Base-by-base conservation (phyloP, 164 flowering plant genomes). In the Euptelea pleiosperma region DNA sequence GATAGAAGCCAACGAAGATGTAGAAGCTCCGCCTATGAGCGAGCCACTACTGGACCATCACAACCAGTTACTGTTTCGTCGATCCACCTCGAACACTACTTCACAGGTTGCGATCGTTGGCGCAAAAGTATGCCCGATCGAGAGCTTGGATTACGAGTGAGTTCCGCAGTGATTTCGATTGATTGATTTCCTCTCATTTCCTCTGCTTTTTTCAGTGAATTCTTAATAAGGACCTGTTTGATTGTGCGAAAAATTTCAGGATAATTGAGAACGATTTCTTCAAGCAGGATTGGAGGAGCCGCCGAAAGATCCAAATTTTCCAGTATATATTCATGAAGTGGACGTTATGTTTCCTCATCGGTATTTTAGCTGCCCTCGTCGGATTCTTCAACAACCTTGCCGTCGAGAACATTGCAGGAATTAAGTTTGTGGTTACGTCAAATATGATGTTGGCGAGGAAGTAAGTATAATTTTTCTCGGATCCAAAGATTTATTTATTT, bases 81-180 rank as follows among this genome's bases (percentile, higher is more conserved):
- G 82, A 65, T 72, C 81, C 8, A 19, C 50, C 15, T 34, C 52
- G 6, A 86, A 86, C 61, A 64, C 61, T 36, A 76, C 95, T 6
- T 91, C 97, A 37, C 97, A 87, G 57, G 79, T 84, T 10, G 97
- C 95, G 37, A 70, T 90, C 39, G 85, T 90, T 37, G 97, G 97
- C 39, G 66, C 89, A 54, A 71, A 74, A 51, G 61, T 81, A 61
- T 85, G 80, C 72, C 97, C 89, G 12, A 87, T 90, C 61, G 95
- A 90, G 58, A 85, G 91, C 78, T 82, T 91, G 44, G 95, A 91
- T 54, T 91, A 90, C 61, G 97, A 90, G 97, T 85, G 40, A 34
- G 66, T 55, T 30, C 34, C 25, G n/a, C n/a, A n/a, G 3, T 19
- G n/a, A 16, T 14, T 15, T 51, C 29, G n/a, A 1, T 15, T 43